Conservation (phyloP, 495 filamentous ascomycete species). For the Bryoglossum gracile region DNA sequence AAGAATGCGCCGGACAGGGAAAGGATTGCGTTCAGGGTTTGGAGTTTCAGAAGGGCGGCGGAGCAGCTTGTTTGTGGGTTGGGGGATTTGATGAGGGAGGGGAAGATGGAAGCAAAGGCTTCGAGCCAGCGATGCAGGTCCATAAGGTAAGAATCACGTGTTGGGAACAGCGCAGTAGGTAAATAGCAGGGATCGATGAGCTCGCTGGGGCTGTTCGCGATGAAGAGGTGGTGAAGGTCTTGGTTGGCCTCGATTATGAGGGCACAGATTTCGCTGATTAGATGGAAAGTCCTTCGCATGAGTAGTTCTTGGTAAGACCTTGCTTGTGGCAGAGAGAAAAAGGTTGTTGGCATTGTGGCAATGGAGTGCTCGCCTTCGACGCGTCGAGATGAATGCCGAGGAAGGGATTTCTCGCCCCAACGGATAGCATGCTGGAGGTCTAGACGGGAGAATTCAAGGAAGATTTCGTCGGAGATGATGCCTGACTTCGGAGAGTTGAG, state of each 20-base stretch:
- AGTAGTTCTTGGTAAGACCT: constrained; percentile 5
- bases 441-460: constrained; percentile 2
- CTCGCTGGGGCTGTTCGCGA: neutral
- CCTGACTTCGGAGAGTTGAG: constrained; percentile 2
- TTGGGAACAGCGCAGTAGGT: neutral
- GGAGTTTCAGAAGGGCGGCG: constrained; percentile 1
- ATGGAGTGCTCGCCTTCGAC: constrained; percentile 3
- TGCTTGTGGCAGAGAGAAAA: constrained; percentile 2
- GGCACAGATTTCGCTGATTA: constrained; percentile 4
- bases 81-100: neutral
- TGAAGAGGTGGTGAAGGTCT: constrained; percentile 3
- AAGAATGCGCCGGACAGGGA: neutral
- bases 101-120: neutral
- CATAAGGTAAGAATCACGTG: neutral
- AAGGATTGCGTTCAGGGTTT: neutral
- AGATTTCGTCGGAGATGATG: constrained; percentile 8
- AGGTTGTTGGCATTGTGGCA: constrained; percentile 2
- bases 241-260: constrained; percentile 1
- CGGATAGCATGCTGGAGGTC: constrained; percentile 4
- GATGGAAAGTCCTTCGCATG: neutral
- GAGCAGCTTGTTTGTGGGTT: neutral
- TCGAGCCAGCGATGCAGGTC: neutral
- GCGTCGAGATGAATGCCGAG: neutral
- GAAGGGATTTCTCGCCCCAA: constrained; percentile 3
- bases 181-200: constrained; percentile 2